Base-by-base conservation (phyloP, 805 yeast species). In the Starmerella apicola region DNA sequence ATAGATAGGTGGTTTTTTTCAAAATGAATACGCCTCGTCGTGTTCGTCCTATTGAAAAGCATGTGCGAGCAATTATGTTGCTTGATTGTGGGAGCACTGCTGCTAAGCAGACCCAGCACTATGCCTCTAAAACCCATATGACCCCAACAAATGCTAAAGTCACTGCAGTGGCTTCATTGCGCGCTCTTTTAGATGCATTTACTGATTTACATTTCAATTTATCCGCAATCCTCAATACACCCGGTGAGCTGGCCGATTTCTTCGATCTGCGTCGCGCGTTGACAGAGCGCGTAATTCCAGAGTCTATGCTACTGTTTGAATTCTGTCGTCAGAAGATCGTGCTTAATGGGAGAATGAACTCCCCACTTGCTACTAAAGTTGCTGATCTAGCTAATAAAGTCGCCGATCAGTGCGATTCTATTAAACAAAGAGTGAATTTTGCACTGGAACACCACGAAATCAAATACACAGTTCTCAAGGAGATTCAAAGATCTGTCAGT, bases 371-470 rank as follows among this genome's bases (percentile, higher is more conserved):
- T 2, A 24, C 43, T 4, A 44, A 42, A 18, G 39, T 44, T 2
- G 43, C 41, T 2, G 24, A 12, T 16, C 22, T 33, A 17, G 45
- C 48, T 5, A 34, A 38, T 17, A 26, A 34, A 2, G 33, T 41
- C 13, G 25, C 37, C 32, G 48, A 41, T 22, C 12, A 3, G 2
- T 24, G 27, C 2, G 48, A 38, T 19, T 10, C 17, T 8, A 20
- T 46, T 18, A 24, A 33, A 28, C 5, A 9, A 9, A 32, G 42
- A 17, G 24, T 38, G 7, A 28, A 36, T 13, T 4, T 38, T 1
- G 38, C 42, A 16, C 9, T 32, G 12, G 45, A 43, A 21, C 41
- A 40, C 36, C 28, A 20, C 24, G 47, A 43, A 29, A 40, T 43
- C 21, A 35, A 27, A 5, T 12, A 37, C 23, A 21, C 27, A 4